phyloP scores from a whole-genome alignment of 371 early-diverging fungal genomes.

The Smittium mucronatum region DNA sequence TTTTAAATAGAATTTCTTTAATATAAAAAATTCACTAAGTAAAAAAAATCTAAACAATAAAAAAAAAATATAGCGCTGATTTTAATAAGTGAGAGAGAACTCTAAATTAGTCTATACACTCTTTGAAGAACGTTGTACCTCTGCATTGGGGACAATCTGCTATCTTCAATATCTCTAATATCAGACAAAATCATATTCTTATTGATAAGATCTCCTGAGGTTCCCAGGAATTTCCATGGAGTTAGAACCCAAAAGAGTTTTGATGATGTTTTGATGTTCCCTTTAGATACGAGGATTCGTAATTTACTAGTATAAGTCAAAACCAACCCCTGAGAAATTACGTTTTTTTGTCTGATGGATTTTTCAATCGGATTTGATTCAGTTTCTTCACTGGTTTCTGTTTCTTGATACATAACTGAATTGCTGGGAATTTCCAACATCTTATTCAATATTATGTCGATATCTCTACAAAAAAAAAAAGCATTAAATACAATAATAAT shows the following conservation, averaged over 20 bases:
- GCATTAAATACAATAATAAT: not conserved
- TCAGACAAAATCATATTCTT: constrained; percentile 56
- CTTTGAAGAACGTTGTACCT: constrained; percentile 45
- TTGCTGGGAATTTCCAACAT: constrained; percentile 19
- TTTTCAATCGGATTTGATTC: constrained; percentile 53
- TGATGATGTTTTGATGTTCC: too few species aligned
- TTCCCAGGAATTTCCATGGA: too few species aligned
- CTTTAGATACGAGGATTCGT: constrained; percentile 21
- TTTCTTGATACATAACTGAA: not conserved
- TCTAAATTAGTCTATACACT: constrained; percentile 36
- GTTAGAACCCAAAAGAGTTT: too few species aligned
- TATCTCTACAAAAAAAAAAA: constrained; percentile 9
- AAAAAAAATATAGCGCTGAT: too few species aligned
- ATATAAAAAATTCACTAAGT: too few species aligned
- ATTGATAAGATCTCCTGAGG: constrained; percentile 38
- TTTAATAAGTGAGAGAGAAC: too few species aligned
- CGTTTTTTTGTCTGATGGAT: constrained; percentile 49
- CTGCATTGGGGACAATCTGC: constrained; percentile 40
- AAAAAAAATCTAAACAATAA: too few species aligned
- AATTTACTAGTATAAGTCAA: constrained; percentile 31
- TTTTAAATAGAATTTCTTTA: too few species aligned
- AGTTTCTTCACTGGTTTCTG: constrained; percentile 16
- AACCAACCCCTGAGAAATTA: constrained; percentile 34
- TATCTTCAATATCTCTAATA: constrained; percentile 54
- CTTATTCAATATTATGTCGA: constrained; percentile 14